Base-by-base conservation (phyloP, 805 yeast genomes). In the Nakazawaea sp. region DNA sequence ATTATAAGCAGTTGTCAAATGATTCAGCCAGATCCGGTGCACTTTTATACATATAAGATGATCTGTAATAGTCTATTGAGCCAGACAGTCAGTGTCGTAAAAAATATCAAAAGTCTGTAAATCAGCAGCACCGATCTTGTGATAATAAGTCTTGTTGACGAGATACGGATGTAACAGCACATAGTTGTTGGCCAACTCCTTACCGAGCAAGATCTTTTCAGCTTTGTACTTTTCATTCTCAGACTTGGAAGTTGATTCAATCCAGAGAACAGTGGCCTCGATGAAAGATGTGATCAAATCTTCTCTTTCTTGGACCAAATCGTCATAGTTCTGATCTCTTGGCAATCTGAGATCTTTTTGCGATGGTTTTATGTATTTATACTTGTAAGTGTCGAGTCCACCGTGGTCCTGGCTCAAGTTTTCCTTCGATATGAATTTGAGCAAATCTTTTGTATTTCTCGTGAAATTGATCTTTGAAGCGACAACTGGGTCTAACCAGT, bases 401-500 rank as follows among this genome's bases (percentile, higher is more conserved):
- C 95, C 97, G 42, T 89, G 58, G 27, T 70, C 74, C 45, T 66
- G 62, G 21, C 95, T 89, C 44, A 92, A 68, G 49, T 74, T 66
- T 19, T 73, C 63, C 20, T 60, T 53, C 31, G 73, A 78, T 27
- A 90, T 75, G 55, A 64, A 75, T 47, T 81, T 68, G 32, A 64
- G 66, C 49, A 90, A 60, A 39, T 92, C 97, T 40, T 76, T 72
- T 18, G 64, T 55, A 45, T 66, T 67, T 52, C 83, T 81, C 18
- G 96, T 84, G 61, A 90, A 92, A 30, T 75, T 73, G 49, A 92
- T 86, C 60, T 90, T 90, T 18, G 90, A 70, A 0, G 96, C 95
- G 38, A 90, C 97, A 18, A 86, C 96, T 3, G 97, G 97, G 55
- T 92, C 97, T 40, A 90, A 67, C 97, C 97, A 90, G 49, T 81